A percentile compares a stretch with the other conserved stretches of the same genome.
phyloP scores from a whole-genome alignment of 805 yeast genomes.

The Yarrowia porcina region DNA sequence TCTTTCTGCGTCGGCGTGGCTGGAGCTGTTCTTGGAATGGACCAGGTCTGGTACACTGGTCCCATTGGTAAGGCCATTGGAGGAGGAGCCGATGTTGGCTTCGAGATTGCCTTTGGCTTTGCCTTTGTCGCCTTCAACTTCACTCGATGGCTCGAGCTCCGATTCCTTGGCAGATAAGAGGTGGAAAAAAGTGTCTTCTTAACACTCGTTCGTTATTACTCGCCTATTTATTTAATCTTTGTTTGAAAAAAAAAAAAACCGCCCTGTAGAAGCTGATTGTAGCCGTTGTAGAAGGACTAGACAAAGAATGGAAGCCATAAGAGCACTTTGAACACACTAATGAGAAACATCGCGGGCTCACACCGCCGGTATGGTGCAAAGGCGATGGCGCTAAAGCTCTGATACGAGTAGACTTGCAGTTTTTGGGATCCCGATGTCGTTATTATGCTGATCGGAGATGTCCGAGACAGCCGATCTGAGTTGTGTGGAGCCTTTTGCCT shows the following conservation, averaged over 20 bases:
- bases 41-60: slow-evolving; percentile 80
- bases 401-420: background rate
- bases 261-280: no score
- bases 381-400: background rate
- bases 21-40: slow-evolving; percentile 86
- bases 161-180: slow-evolving; percentile 47
- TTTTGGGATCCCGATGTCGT: no score
- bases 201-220: slow-evolving; percentile 3
- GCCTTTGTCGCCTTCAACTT: slow-evolving; percentile 59
- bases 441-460: no score
- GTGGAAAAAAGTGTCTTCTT: slow-evolving; percentile 18
- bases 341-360: no score
- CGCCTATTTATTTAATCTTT: slow-evolving; percentile 5
- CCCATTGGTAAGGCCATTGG: slow-evolving; percentile 63
- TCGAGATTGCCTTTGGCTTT: slow-evolving; percentile 68
- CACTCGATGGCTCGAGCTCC: slow-evolving; percentile 63
- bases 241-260: background rate
- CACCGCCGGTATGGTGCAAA: no score
- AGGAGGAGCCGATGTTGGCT: slow-evolving; percentile 82
- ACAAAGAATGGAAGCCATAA: no score
- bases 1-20: slow-evolving; percentile 82
- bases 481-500: no score
- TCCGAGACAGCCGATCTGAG: no score
- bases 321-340: no score
- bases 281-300: no score